Evolutionary conservation across 441 rosid genomes (phyloP).

Genomic region (Hura crepitans): DNA sequence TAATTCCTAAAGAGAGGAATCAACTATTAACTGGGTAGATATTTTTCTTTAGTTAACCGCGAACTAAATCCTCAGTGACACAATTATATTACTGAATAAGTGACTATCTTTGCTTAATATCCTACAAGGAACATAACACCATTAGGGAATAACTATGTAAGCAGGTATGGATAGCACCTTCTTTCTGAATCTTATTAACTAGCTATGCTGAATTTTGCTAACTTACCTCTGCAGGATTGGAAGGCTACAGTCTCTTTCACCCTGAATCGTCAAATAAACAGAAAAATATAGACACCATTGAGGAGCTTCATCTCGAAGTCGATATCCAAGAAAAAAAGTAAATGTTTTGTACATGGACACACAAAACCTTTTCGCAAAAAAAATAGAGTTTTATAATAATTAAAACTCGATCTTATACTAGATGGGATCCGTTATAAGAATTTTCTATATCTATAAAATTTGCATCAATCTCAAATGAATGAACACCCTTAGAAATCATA

Average conservation of each 20-base stretch:
- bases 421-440: too few relatives aligned
- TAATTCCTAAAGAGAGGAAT: neutral
- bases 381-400: too few relatives aligned
- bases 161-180: neutral
- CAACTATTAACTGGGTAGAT: neutral
- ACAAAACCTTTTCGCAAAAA: neutral
- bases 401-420: too few relatives aligned
- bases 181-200: neutral
- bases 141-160: neutral
- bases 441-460: too few relatives aligned
- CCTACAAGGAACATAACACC: neutral
- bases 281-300: neutral
- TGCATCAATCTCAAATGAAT: too few relatives aligned
- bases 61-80: neutral
- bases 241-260: neutral
- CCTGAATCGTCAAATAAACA: neutral
- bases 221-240: too few relatives aligned
- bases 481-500: too few relatives aligned
- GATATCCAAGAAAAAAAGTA: neutral
- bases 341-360: neutral
- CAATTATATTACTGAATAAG: neutral
- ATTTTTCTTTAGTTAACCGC: too few relatives aligned
- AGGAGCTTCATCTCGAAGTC: neutral
- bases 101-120: neutral
- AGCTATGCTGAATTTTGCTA: neutral